A percentile compares a stretch with the other conserved stretches of the same genome.
Conservation (phyloP, 495 filamentous ascomycete genomes). For the Penicillium malachiteum region DNA sequence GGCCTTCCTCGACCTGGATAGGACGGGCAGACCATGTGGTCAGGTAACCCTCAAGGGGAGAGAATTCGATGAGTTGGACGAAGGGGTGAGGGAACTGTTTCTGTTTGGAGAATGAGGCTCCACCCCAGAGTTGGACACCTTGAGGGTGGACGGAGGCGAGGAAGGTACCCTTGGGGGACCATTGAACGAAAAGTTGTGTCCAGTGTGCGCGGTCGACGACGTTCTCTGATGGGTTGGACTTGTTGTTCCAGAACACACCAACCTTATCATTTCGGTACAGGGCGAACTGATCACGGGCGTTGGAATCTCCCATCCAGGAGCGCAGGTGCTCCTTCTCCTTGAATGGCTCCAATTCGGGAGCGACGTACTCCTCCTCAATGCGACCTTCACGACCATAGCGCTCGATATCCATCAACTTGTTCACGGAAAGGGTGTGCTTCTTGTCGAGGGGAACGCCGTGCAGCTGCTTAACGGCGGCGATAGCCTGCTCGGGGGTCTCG, state of each 20-base stretch:
- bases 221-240: constrained; percentile 82
- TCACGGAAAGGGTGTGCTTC: constrained; percentile 90
- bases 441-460: constrained; percentile 85
- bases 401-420: constrained; percentile 97
- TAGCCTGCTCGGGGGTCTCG: constrained; percentile 85
- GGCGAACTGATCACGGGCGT: constrained; percentile 88
- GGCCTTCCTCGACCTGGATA: constrained; percentile 86
- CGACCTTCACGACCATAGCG: constrained; percentile 92
- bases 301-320: constrained; percentile 84
- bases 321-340: constrained; percentile 90
- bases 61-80: constrained; percentile 95
- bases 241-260: constrained; percentile 97
- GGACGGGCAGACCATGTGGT: constrained; percentile 95
- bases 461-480: constrained; percentile 81
- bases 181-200: constrained; percentile 97
- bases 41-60: constrained; percentile 86
- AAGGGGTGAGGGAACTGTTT: constrained; percentile 92
- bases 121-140: constrained; percentile 96
- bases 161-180: constrained; percentile 93
- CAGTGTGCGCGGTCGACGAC: constrained; percentile 89
- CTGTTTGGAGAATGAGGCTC: constrained; percentile 81
- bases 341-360: constrained; percentile 76
- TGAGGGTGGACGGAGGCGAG: constrained; percentile 91
- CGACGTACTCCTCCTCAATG: constrained; percentile 82
- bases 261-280: constrained; percentile 89